Evolutionary conservation across 108 stramenopile genomes (phyloP), one percentile per base, ranked within the genome.

Genomic region (Fistulifera solaris): DNA sequence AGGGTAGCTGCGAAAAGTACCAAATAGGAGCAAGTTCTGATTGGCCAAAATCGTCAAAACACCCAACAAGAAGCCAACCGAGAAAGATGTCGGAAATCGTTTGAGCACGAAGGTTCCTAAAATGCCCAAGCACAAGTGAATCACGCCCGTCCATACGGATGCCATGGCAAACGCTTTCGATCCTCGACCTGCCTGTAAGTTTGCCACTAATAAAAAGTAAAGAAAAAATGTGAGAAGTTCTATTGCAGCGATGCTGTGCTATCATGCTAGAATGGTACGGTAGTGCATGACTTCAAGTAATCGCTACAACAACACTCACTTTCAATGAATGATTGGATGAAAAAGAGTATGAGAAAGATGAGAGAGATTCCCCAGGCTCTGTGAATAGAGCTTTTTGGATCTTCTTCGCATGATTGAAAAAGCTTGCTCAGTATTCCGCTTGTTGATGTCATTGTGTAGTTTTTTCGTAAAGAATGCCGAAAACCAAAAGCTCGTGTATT

Each of bases 71-170:
- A 83, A 87, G 11, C 89, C 89, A 26, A 91, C 68, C 0, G 79
- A 71, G 54, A 91, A 91, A 38, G 78, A 71, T 26, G 89, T 91
- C 10, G 89, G 78, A 41, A 85, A 87, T 59, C 89, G 70, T 44
- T 91, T 91, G 6, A 91, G 56, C 15, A 91, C 80, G 58, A 87
- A 91, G 2, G 89, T 91, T 1, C 89, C 89, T 23, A 87, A 48
- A 19, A 91, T 66, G 15, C 76, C 75, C 38, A 91, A 42, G 25
- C 65, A 44, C 35, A 91, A 61, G 53, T 91, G 85, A 38, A 85
- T 58, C 6, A 76, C 16, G 15, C 82, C 85, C 13, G 85, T 78
- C 78, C 80, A 87, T 4, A 82, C 61, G 0, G 81, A 52, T 21
- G 83, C 85, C n/a, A 87, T 56, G 39, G 71, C 42, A 14, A 86